These are phyloP conservation scores for Globisporangium spiculum DNA, from an alignment of 352 stramenopile species.

Conservation along the genomic window DNA sequence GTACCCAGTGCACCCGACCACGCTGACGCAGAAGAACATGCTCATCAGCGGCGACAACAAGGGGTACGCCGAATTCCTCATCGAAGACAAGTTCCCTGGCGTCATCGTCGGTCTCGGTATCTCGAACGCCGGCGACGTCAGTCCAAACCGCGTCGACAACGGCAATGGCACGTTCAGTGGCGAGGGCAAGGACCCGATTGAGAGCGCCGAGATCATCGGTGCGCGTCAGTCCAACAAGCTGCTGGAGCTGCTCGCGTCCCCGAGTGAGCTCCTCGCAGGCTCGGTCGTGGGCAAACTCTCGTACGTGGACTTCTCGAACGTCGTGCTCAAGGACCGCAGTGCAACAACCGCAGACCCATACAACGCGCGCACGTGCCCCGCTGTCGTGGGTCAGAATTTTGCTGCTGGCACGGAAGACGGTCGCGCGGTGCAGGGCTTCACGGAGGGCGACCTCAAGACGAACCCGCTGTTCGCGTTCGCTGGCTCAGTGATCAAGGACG, in stretches of 20 bases:
- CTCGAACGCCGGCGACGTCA: constrained; percentile 47
- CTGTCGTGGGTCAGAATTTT: constrained; percentile 50
- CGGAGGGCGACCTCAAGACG: constrained; percentile 34
- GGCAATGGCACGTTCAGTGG: constrained; percentile 44
- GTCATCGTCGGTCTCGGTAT: constrained; percentile 38
- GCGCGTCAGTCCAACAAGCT: constrained; percentile 32
- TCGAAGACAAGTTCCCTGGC: constrained; percentile 33
- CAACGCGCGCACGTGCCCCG: constrained; percentile 37
- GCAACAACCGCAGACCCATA: constrained; percentile 27
- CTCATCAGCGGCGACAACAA: constrained; percentile 86
- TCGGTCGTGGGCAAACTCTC: constrained; percentile 30
- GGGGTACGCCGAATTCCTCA: constrained; percentile 44
- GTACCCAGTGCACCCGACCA: constrained; percentile 76
- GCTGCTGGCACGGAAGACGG: constrained; percentile 48
- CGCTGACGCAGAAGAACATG: constrained; percentile 67
- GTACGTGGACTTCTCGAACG: constrained; percentile 49
- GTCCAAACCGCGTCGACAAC: constrained; percentile 45
- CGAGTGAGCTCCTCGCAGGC: constrained; percentile 26
- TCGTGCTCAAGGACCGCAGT: constrained; percentile 25
- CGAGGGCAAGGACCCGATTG: constrained; percentile 30
- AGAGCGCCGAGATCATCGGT: constrained; percentile 45
- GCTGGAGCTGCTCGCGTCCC: constrained; percentile 20
- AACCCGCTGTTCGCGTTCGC: constrained; percentile 31
- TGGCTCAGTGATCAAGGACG: constrained; percentile 24
- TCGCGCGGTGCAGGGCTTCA: constrained; percentile 30